Evolutionary conservation across 2,329 filamentous ascomycete species (phyloP), one percentile per base, ranked within the genome.

Genomic region (Xylaria sp.): DNA sequence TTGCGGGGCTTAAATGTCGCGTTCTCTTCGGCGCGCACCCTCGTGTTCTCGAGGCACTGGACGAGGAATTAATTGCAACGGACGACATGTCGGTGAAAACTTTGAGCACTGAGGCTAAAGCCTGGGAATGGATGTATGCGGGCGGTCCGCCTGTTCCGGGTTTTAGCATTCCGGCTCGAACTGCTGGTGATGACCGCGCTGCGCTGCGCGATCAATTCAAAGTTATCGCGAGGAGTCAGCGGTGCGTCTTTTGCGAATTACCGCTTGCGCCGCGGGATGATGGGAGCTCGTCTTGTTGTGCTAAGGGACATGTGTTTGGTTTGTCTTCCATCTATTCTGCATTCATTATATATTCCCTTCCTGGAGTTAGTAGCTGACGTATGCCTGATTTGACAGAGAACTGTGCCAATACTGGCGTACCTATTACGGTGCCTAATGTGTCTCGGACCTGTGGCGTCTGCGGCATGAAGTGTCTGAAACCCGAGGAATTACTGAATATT

Each of bases 111-210:
- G 88, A 90, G 75, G 87, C 83, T 0, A 79, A 80, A 46, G 80
- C 86, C 54, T 89, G 87, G 83, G 85, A 89, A 69, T 88, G 85
- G 83, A 87, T 89, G 84, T 89, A 89, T 73, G 87, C 86, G 20
- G 79, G 79, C n/a, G 85, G 85, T 0, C 79, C 81, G 0, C 79
- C 82, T 1, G 83, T 88, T 2, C 80, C 82, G 0, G 85, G 84
- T 3, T 79, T 83, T 3, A 66, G 66, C 39, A 54, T 55, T 4
- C 60, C 54, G 3, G 37, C 52, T 12, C 39, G 13, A 48, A 51
- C 9, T 52, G 59, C 10, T 20, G 51, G 70, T 59, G 41, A 72
- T 23, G 57, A 66, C 28, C 61, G 65, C 15, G 64, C 8, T 2
- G 70, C 69, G 0, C 58, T 86, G 12, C 77, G 76, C 18, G 77